These are phyloP conservation scores for Macroventuria anomochaeta DNA, from an alignment of 2,329 filamentous ascomycete genomes.

Conservation along the genomic window DNA sequence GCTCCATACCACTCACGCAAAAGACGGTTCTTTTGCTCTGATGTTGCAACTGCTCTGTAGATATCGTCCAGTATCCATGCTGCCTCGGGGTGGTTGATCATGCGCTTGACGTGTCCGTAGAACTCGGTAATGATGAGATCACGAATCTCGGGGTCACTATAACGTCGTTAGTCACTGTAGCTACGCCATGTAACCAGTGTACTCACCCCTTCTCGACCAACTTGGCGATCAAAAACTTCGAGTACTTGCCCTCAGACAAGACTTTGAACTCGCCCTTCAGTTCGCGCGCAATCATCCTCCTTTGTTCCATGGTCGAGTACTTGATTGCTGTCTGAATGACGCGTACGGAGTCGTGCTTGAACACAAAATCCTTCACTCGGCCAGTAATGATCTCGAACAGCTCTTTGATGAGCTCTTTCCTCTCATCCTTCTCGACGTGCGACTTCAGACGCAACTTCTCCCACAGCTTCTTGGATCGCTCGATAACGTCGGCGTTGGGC, in stretches of 20 bases:
- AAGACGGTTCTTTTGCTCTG: constrained; percentile 82
- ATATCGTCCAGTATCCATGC: constrained; percentile 98
- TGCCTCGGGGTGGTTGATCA: constrained; percentile 95
- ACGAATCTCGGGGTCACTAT: constrained; percentile 79
- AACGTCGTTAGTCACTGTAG: constrained; percentile 17
- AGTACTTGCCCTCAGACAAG: constrained; percentile 92
- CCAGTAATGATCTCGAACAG: constrained; percentile 91
- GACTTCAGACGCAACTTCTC: constrained; percentile 91
- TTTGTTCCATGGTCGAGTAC: constrained; percentile 85
- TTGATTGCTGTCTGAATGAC: constrained; percentile 97
- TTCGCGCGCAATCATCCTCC: constrained; percentile 84
- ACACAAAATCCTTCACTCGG: constrained; percentile 90
- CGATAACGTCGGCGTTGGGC: constrained; percentile 87
- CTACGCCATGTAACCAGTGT: neutral
- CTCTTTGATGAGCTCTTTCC: constrained; percentile 84
- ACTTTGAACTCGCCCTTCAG: constrained; percentile 83
- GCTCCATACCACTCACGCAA: constrained; percentile 96
- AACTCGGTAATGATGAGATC: constrained; percentile 93
- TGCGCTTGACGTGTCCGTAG: constrained; percentile 87
- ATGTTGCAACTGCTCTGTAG: constrained; percentile 85
- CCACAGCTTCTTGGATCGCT: constrained; percentile 95
- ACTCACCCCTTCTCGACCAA: constrained; percentile 78
- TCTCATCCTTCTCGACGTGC: constrained; percentile 86
- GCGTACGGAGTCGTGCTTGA: constrained; percentile 98
- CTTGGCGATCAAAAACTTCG: constrained; percentile 97